A percentile compares a stretch with the other conserved stretches of the same genome.
phyloP scores from a whole-genome alignment of 1,139 yeast species.

The Geotrichum europaeum region DNA sequence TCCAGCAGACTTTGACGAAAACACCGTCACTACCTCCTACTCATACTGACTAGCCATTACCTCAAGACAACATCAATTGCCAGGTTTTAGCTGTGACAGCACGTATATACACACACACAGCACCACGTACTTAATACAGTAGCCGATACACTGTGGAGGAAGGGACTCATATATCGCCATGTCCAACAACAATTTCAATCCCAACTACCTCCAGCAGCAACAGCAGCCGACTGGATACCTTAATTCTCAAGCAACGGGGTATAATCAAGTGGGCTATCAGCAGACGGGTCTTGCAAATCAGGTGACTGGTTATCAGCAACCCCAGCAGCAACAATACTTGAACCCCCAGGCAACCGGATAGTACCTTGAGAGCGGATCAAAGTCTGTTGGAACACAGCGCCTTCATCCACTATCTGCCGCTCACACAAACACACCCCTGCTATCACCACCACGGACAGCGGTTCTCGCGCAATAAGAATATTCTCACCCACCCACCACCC shows the following conservation, averaged over 20 bases:
- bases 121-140: not conserved
- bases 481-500: not conserved
- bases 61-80: not conserved
- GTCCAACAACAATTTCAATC: slow-evolving; percentile 3
- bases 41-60: not conserved
- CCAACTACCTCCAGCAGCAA: slow-evolving; percentile 19
- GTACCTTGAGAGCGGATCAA: too few species aligned
- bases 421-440: not conserved
- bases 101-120: not conserved
- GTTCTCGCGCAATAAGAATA: not conserved
- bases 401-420: too few species aligned
- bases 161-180: slow-evolving; percentile 4
- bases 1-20: not conserved
- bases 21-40: not conserved
- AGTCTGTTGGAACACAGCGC: too few species aligned
- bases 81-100: not conserved
- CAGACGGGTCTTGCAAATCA: not conserved
- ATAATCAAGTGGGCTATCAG: not conserved
- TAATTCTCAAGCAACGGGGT: slow-evolving; percentile 12
- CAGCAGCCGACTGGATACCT: slow-evolving; percentile 19
- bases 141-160: not conserved
- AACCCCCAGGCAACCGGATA: slow-evolving; percentile 25
- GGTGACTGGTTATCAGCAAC: slow-evolving; percentile 12
- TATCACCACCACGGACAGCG: not conserved
- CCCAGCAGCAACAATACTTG: slow-evolving; percentile 5